phyloP scores from a whole-genome alignment of 768 basidiomycete genomes.

The Chiua virens region DNA sequence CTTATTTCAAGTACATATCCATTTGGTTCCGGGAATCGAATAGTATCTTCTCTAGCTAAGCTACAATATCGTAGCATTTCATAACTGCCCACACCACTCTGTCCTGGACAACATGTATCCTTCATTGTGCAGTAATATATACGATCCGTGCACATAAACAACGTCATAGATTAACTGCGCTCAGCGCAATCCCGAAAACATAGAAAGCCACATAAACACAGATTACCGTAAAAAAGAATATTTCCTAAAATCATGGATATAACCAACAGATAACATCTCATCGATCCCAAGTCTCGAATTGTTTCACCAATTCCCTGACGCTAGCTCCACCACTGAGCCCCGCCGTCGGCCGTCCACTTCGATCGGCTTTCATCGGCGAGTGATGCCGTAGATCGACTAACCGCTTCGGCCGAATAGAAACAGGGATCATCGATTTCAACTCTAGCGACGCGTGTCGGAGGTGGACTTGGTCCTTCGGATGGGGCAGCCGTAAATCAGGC shows the following conservation, averaged over 20 bases:
- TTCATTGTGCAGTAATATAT: no score
- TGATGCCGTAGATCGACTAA: slow-evolving; percentile 51
- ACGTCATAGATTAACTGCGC: slow-evolving; percentile 5
- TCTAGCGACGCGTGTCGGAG: slow-evolving; percentile 54
- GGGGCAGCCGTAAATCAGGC: slow-evolving; percentile 42
- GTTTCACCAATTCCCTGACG: slow-evolving; percentile 69
- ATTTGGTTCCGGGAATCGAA: background rate
- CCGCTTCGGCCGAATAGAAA: slow-evolving; percentile 41
- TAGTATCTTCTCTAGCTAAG: slow-evolving; percentile 1
- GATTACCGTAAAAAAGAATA: background rate
- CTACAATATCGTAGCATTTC: background rate
- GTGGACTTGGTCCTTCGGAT: slow-evolving; percentile 65
- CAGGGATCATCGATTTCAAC: slow-evolving; percentile 43
- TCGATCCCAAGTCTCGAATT: slow-evolving; percentile 47
- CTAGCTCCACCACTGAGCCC: slow-evolving; percentile 66
- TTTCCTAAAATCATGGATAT: background rate
- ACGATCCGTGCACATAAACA: background rate
- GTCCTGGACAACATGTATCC: no score
- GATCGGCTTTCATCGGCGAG: slow-evolving; percentile 42
- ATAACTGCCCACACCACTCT: background rate
- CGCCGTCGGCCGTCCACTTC: slow-evolving; percentile 25
- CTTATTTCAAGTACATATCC: background rate
- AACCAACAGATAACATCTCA: slow-evolving; percentile 7
- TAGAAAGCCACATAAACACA: slow-evolving; percentile 6
- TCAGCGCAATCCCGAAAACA: slow-evolving; percentile 15